Evolutionary conservation across 129 eudicot species (phyloP).

Genomic region (Chrysanthemum makinoi): DNA sequence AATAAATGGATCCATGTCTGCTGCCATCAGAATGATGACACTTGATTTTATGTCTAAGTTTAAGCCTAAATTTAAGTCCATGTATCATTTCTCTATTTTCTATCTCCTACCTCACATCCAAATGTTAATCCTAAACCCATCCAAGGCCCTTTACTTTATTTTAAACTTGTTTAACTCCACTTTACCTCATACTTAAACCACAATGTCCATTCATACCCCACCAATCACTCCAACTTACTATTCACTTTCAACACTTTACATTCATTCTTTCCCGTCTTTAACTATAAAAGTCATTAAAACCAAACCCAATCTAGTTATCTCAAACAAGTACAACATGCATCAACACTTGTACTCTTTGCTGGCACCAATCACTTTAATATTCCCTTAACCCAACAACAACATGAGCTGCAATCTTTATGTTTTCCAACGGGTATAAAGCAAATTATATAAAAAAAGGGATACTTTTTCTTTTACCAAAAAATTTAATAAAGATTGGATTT

Average conservation of each 20-base stretch:
- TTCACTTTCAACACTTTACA: constrained; percentile 21
- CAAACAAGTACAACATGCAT: constrained; percentile 12
- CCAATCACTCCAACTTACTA: constrained; percentile 22
- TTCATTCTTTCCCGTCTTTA: constrained; percentile 15
- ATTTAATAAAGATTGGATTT: constrained; percentile 39
- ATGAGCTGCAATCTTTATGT: constrained; percentile 52
- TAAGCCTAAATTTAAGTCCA: no score
- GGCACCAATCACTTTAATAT: constrained; percentile 43
- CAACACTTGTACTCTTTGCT: constrained; percentile 30
- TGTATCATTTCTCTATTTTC: no score
- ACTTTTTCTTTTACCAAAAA: constrained; percentile 60
- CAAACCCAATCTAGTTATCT: constrained; percentile 13
- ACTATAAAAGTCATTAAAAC: constrained; percentile 28
- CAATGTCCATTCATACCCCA: constrained; percentile 18
- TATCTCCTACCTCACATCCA: no score
- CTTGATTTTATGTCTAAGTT: no score
- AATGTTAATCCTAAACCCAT: no score
- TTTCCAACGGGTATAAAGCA: constrained; percentile 49
- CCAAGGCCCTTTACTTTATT: not conserved
- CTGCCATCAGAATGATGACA: no score
- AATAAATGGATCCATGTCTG: no score
- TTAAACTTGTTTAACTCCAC: not conserved
- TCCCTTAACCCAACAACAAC: constrained; percentile 38
- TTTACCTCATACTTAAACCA: not conserved
- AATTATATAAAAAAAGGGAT: constrained; percentile 28